phyloP scores from a whole-genome alignment of 768 basidiomycete genomes.

The Hortiboletus flavorubellus region DNA sequence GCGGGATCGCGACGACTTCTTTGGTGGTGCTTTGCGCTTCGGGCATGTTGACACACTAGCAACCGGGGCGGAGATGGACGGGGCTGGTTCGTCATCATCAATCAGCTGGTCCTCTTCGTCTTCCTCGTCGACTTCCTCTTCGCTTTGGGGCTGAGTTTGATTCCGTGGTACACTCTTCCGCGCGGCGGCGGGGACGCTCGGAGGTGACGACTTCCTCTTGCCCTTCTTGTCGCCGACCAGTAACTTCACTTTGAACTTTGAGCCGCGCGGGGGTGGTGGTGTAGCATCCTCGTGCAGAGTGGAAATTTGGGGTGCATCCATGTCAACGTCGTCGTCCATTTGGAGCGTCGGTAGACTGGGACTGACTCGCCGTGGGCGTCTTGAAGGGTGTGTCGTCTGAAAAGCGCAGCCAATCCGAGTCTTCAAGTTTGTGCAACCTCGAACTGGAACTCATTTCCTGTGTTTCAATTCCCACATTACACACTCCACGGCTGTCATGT shows the following conservation, averaged over 20 bases:
- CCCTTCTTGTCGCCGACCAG: conserved; percentile 44
- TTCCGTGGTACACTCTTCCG: conserved; percentile 23
- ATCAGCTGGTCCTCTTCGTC: conserved; percentile 79
- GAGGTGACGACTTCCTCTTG: conserved; percentile 34
- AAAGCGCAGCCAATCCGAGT: not conserved
- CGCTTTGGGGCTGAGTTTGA: conserved; percentile 22
- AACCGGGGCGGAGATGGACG: conserved; percentile 27
- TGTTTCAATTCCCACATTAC: conserved; percentile 1
- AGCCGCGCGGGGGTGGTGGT: conserved; percentile 51
- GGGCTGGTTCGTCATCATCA: conserved; percentile 53
- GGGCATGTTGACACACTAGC: conserved; percentile 34
- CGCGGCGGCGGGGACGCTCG: conserved; percentile 18
- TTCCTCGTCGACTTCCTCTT: conserved; percentile 59
- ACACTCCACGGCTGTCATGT: conserved; percentile 2
- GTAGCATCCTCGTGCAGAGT: conserved; percentile 69
- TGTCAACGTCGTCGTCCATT: conserved; percentile 48
- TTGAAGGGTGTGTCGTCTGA: not conserved
- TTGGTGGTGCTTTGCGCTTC: conserved; percentile 47
- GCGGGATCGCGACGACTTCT: conserved; percentile 50
- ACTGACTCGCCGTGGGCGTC: not conserved
- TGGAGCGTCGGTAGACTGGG: not conserved
- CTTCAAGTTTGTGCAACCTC: not conserved
- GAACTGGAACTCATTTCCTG: not conserved
- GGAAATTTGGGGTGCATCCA: conserved; percentile 83
- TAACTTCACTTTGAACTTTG: conserved; percentile 50